Base-by-base conservation (phyloP, 1,139 yeast genomes). In the Kodamaea plutei region DNA sequence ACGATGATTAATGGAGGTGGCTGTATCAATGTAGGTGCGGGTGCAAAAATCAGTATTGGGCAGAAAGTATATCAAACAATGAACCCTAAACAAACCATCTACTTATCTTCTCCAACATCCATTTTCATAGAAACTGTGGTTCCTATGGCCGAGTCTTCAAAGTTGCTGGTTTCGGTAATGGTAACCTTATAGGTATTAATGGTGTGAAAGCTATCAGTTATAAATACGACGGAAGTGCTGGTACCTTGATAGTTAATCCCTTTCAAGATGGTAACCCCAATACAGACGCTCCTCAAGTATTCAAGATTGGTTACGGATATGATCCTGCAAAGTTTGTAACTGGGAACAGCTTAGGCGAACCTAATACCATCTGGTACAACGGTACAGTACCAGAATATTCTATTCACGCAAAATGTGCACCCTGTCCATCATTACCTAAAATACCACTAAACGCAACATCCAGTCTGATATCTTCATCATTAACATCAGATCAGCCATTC, bases 161-260 rank as follows among this genome's bases (percentile, higher is more conserved):
- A 8, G 58, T 59, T 28, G 47, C 44, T 11, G 63, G 62, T 8
- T 59, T 49, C 37, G 64, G 64, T 31, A 41, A 43, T 31, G 58
- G 58, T 8, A 59, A 56, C 31, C 35, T 41, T 12, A 45, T 58
- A 31, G 56, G 56, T 20, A 30, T 55, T 25, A 43, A 41, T 26
- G 29, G 20, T 10, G 29, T 31, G 30, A 21, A 27, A 18, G 38
- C 55, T 26, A 37, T 35, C 17, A 26, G 37, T 7, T 39, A 15
- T 31, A 12, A 13, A 11, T 50, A 47, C 26, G 29, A 36, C 20
- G 25, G 40, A 2, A 21, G 25, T 2, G 33, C 40, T 6, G 58
- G 56, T 34, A 39, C 43, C 19, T 45, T 47, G 40, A 38, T 39
- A 7, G 32, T 46, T 23, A 17, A 14, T 25, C 20, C 36, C n/a